Evolutionary conservation across 163 green algal species (phyloP).

Genomic region (Scenedesmus sp.): DNA sequence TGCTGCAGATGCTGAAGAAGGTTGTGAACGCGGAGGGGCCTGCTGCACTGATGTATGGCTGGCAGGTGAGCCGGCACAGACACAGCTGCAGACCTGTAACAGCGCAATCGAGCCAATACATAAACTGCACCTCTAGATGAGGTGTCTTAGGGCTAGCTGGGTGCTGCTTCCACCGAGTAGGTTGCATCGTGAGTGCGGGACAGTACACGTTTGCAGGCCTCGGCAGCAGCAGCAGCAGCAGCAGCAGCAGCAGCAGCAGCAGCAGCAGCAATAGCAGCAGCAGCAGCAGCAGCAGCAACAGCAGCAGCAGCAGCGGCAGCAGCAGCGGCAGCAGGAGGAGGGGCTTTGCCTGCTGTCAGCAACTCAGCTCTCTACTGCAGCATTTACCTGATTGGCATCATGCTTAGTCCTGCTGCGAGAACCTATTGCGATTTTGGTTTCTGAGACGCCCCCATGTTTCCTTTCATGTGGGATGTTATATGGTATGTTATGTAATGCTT

Average conservation of each 20-base stretch:
- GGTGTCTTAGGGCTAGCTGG: no score
- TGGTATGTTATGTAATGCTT: background rate
- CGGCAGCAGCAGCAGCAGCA: background rate
- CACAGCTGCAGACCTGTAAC: no score
- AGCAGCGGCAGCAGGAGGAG: background rate
- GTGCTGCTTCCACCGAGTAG: no score
- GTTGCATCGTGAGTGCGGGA: no score
- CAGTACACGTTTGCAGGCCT: no score
- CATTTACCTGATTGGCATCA: background rate
- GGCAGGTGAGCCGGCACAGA: background rate
- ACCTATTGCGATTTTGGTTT: no score
- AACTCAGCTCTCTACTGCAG: background rate
- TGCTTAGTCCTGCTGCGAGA: background rate
- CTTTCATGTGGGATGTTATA: background rate
- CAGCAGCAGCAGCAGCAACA: background rate
- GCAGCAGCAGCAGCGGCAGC: background rate
- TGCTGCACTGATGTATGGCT: conserved; percentile 18
- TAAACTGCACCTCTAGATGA: no score
- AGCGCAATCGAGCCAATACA: no score
- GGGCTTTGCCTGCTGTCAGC: background rate
- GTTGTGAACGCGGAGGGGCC: conserved; percentile 24
- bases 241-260: background rate
- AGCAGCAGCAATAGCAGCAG: background rate
- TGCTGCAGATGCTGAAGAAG: conserved; percentile 25
- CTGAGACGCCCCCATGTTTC: no score